Evolutionary conservation across 768 basidiomycete genomes (phyloP).

Genomic region (Xanthoconium purpureum): DNA sequence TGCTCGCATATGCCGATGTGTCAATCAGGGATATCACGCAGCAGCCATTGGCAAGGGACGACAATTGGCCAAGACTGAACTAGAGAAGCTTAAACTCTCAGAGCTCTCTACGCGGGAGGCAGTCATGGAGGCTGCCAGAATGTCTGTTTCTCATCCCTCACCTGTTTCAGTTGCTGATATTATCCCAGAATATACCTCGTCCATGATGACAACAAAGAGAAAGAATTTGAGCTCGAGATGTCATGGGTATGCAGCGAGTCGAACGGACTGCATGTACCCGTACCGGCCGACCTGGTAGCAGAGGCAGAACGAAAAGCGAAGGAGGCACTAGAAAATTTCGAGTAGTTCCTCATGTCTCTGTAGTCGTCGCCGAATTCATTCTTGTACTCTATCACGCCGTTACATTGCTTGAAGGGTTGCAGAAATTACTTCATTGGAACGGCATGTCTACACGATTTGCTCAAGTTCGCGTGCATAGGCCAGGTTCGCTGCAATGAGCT

Average conservation of each 20-base stretch:
- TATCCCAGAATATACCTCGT: constrained; percentile 84
- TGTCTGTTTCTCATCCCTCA: constrained; percentile 52
- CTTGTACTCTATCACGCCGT: constrained; percentile 3
- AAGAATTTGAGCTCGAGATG: constrained; percentile 97
- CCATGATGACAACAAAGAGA: constrained; percentile 97
- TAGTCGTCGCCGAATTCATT: constrained; percentile 10
- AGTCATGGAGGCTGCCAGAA: constrained; percentile 89
- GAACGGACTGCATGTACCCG: constrained; percentile 70
- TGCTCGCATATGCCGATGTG: background rate
- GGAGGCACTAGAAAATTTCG: constrained; percentile 72
- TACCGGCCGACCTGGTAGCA: constrained; percentile 79
- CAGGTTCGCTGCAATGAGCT: constrained; percentile 73
- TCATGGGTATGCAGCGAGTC: constrained; percentile 93
- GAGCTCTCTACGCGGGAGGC: constrained; percentile 82
- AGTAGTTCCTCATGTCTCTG: constrained; percentile 32
- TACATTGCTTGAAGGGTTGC: background rate
- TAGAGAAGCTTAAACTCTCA: constrained; percentile 90
- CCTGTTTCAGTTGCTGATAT: constrained; percentile 4
- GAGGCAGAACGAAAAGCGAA: constrained; percentile 89
- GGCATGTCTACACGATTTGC: constrained; percentile 72
- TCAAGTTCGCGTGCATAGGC: constrained; percentile 85
- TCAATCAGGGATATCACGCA: constrained; percentile 82
- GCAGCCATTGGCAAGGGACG: constrained; percentile 98
- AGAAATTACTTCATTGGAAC: background rate
- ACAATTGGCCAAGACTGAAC: constrained; percentile 94